Conservation (phyloP, 352 stramenopile species). For the Chrysophaeum taylorii region DNA sequence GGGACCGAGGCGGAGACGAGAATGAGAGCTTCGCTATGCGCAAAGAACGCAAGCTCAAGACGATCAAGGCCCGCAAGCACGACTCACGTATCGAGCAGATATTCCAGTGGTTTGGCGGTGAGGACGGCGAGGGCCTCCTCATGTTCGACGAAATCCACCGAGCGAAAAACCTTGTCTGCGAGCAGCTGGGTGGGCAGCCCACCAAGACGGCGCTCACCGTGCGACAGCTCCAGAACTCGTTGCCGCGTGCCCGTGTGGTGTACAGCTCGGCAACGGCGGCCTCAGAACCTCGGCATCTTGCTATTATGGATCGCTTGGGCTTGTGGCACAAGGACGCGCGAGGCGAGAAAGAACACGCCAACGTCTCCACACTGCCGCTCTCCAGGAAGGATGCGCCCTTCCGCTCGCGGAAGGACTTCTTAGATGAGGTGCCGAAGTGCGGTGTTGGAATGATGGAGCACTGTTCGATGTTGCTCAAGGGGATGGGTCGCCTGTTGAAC, state of each 20-base stretch:
- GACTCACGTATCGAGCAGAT: conserved; percentile 33
- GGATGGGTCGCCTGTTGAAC: conserved; percentile 26
- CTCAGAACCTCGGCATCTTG: conserved; percentile 37
- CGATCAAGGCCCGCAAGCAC: conserved; percentile 17
- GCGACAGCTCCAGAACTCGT: conserved; percentile 28
- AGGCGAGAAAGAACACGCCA: neutral
- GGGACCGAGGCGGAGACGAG: conserved; percentile 8
- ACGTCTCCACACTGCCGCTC: too few species aligned
- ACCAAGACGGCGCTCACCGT: conserved; percentile 33
- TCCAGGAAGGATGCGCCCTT: conserved; percentile 26
- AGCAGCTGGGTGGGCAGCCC: neutral
- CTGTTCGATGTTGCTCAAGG: conserved; percentile 40
- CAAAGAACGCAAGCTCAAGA: conserved; percentile 26
- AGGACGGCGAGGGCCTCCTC: conserved; percentile 35
- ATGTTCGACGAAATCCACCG: conserved; percentile 43
- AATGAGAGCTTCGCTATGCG: conserved; percentile 24
- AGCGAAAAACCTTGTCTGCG: conserved; percentile 34
- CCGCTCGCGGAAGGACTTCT: conserved; percentile 30
- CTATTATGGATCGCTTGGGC: conserved; percentile 39
- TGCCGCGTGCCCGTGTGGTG: conserved; percentile 34
- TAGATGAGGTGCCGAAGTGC: conserved; percentile 34
- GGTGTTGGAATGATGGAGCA: conserved; percentile 40
- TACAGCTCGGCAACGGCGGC: conserved; percentile 41
- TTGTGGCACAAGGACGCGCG: conserved; percentile 35
- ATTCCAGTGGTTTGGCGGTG: conserved; percentile 29